Conservation (phyloP, 2,329 filamentous ascomycete genomes). For the Alternaria viburni region DNA sequence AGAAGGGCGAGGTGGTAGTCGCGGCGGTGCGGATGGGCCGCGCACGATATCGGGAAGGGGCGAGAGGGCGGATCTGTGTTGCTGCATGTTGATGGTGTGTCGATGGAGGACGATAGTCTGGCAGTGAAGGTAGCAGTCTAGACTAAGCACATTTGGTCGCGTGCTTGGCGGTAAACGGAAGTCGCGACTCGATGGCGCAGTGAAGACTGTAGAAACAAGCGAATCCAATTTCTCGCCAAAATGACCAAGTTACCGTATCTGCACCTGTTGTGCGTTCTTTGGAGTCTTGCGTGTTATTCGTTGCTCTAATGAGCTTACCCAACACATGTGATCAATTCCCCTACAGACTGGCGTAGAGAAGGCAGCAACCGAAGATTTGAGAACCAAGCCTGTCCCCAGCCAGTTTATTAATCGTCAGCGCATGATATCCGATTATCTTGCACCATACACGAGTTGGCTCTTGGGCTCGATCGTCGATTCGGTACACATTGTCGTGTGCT, state of each 20-base stretch:
- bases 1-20: not conserved
- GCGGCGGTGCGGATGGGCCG: not conserved
- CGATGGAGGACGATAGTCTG: not conserved
- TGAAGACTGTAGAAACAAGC: not conserved
- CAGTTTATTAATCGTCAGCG: not conserved
- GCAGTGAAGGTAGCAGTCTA: not conserved
- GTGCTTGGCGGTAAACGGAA: not conserved
- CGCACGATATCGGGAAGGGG: constrained; percentile 1
- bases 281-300: not conserved
- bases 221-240: no score
- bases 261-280: not conserved
- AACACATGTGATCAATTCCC: not conserved
- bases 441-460: not conserved
- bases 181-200: not conserved
- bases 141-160: not conserved
- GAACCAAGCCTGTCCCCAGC: not conserved
- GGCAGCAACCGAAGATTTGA: not conserved
- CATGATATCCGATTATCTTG: not conserved
- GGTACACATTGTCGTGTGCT: not conserved
- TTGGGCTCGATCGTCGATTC: not conserved
- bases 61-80: not conserved
- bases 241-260: not conserved
- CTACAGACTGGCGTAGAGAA: not conserved
- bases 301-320: not conserved
- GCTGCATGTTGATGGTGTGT: constrained; percentile 1